Evolutionary conservation across 805 yeast genomes (phyloP).

Genomic region (Myxozyma geophila): DNA sequence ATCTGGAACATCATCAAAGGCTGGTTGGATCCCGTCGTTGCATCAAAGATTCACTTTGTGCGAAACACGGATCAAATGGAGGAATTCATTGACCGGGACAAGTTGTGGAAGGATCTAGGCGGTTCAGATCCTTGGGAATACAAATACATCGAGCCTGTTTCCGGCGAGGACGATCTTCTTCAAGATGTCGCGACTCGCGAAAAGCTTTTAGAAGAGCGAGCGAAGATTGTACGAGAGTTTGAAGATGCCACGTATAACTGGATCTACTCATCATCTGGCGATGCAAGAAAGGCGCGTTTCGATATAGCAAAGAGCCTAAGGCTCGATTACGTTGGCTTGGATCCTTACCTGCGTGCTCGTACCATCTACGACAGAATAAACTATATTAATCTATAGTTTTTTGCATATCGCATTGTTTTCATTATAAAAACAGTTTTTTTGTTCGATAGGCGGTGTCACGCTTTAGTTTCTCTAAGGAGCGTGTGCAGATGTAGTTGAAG

Average conservation of each 20-base stretch:
- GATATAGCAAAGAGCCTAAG: conserved; percentile 56
- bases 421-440: background rate
- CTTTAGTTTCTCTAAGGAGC: too few species aligned
- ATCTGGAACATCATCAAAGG: conserved; percentile 91
- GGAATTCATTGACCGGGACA: conserved; percentile 60
- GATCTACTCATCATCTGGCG: conserved; percentile 60
- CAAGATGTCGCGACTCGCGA: conserved; percentile 54
- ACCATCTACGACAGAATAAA: conserved; percentile 80
- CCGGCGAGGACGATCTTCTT: conserved; percentile 57
- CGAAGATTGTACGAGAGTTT: conserved; percentile 57
- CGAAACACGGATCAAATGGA: conserved; percentile 68
- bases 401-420: background rate
- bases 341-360: conserved; percentile 81
- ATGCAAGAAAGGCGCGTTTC: conserved; percentile 54
- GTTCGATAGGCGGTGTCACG: background rate
- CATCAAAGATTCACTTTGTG: conserved; percentile 85
- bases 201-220: conserved; percentile 57
- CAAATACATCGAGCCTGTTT: conserved; percentile 65
- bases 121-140: conserved; percentile 67
- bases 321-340: conserved; percentile 68
- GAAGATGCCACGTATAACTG: conserved; percentile 72
- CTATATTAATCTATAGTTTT: conserved; percentile 15
- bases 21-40: conserved; percentile 97
- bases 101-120: conserved; percentile 74
- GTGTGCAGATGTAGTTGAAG: too few species aligned